phyloP scores from a whole-genome alignment of 192 early-diverging fungal species.

The Linderina pennispora region DNA sequence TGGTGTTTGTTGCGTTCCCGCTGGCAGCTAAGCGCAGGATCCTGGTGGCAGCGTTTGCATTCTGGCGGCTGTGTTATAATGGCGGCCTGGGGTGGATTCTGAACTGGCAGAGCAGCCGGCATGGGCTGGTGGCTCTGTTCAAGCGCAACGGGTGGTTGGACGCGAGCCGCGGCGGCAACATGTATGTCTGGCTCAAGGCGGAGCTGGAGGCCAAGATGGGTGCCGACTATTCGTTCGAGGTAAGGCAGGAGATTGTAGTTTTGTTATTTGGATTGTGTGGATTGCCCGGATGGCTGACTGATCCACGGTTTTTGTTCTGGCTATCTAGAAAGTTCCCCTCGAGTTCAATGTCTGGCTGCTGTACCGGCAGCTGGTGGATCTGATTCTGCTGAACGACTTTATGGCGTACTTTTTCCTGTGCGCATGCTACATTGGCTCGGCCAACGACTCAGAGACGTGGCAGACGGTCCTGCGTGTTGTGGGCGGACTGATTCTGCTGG shows the following conservation, averaged over 20 bases:
- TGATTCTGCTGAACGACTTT: conserved; percentile 93
- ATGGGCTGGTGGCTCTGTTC: conserved; percentile 64
- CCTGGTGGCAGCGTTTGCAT: conserved; percentile 71
- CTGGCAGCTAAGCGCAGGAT: conserved; percentile 48
- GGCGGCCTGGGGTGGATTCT: conserved; percentile 78
- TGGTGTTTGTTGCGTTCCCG: conserved; percentile 62
- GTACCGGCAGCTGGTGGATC: conserved; percentile 87
- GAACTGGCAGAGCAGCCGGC: conserved; percentile 70
- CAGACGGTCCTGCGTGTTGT: conserved; percentile 67
- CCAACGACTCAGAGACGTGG: conserved; percentile 49
- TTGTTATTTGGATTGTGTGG: background rate
- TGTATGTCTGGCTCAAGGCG: conserved; percentile 55
- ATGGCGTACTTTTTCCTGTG: conserved; percentile 80
- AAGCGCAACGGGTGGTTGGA: conserved; percentile 66
- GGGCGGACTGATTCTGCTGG: conserved; percentile 71
- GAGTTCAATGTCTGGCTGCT: conserved; percentile 97
- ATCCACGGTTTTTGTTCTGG: too few relatives aligned
- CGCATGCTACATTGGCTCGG: conserved; percentile 69
- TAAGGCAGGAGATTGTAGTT: conserved; percentile 2
- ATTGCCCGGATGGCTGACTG: too few relatives aligned
- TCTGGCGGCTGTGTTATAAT: conserved; percentile 88
- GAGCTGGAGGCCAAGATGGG: conserved; percentile 78
- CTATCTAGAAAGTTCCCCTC: conserved; percentile 68
- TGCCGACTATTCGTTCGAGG: conserved; percentile 69
- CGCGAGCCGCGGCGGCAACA: conserved; percentile 45